A percentile compares a stretch with the other conserved stretches of the same genome.
Conservation (phyloP, 1,139 yeast genomes). For the Magnusiomyces ingens region DNA sequence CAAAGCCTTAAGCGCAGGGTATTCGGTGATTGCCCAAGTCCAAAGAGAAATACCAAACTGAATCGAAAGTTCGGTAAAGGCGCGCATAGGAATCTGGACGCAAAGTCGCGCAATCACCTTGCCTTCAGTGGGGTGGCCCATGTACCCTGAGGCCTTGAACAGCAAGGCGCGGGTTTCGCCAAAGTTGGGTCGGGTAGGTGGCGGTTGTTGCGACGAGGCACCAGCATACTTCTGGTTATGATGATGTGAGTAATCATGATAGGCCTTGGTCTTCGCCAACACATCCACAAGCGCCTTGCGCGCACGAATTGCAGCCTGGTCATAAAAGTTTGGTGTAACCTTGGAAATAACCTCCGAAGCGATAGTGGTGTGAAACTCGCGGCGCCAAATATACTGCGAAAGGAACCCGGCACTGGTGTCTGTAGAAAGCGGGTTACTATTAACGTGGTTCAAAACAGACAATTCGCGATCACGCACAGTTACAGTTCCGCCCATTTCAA, state of each 20-base stretch:
- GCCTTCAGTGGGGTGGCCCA: conserved; percentile 20
- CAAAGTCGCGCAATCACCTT: conserved; percentile 23
- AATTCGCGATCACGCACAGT: conserved; percentile 47
- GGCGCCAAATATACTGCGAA: conserved; percentile 71
- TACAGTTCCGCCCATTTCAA: conserved; percentile 76
- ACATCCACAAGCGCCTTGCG: conserved; percentile 3
- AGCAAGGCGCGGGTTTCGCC: conserved; percentile 27
- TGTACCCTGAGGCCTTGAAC: conserved; percentile 26
- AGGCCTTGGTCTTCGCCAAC: neutral
- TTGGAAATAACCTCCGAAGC: conserved; percentile 11
- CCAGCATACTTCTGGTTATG: neutral
- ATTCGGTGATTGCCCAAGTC: conserved; percentile 73
- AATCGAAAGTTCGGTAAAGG: conserved; percentile 56
- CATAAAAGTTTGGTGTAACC: conserved; percentile 12
- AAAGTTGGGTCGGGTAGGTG: conserved; percentile 10
- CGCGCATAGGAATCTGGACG: conserved; percentile 65
- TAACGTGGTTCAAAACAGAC: conserved; percentile 21
- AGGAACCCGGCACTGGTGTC: conserved; percentile 68
- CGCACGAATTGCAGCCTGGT: conserved; percentile 13
- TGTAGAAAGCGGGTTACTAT: conserved; percentile 28
- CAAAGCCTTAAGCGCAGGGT: conserved; percentile 50
- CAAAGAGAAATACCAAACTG: conserved; percentile 68
- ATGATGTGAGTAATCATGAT: conserved; percentile 1
- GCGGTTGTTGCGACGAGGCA: neutral
- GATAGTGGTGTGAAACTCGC: conserved; percentile 18